phyloP scores from a whole-genome alignment of 225 moss, liverwort and hornwort species.

The Marchantia polymorpha region DNA sequence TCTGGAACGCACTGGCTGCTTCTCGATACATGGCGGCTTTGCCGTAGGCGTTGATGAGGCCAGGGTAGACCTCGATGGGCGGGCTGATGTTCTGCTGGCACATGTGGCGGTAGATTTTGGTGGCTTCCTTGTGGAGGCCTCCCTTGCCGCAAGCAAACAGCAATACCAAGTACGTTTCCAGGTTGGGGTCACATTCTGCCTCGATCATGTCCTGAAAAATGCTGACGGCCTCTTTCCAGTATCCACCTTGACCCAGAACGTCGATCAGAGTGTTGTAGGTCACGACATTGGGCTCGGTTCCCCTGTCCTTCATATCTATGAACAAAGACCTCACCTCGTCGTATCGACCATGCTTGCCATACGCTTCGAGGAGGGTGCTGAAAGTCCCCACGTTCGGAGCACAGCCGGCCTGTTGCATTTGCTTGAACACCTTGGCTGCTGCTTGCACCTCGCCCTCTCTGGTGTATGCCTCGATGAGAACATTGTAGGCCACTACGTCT shows the following conservation, averaged over 20 bases:
- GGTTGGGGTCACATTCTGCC: slow-evolving; percentile 64
- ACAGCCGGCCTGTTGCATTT: slow-evolving; percentile 96
- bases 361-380: slow-evolving; percentile 83
- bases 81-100: slow-evolving; percentile 61
- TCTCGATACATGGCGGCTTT: slow-evolving; percentile 88
- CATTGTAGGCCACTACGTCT: slow-evolving; percentile 91
- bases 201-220: slow-evolving; percentile 85
- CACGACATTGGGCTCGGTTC: slow-evolving; percentile 83
- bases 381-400: slow-evolving; percentile 84
- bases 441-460: slow-evolving; percentile 53
- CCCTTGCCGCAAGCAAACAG: slow-evolving; percentile 94
- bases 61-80: slow-evolving; percentile 74
- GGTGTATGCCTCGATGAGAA: slow-evolving; percentile 79
- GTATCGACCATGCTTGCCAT: slow-evolving; percentile 88
- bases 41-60: slow-evolving; percentile 87
- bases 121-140: slow-evolving; percentile 89
- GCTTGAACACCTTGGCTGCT: slow-evolving; percentile 76
- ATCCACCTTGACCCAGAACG: slow-evolving; percentile 91
- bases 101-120: slow-evolving; percentile 90
- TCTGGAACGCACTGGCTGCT: slow-evolving; percentile 62
- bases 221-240: slow-evolving; percentile 90
- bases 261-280: slow-evolving; percentile 96
- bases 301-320: slow-evolving; percentile 84
- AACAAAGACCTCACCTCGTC: slow-evolving; percentile 81
- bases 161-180: slow-evolving; percentile 80